These are phyloP conservation scores for Salix viminalis DNA, from an alignment of 345 rosid genomes.

Conservation along the genomic window DNA sequence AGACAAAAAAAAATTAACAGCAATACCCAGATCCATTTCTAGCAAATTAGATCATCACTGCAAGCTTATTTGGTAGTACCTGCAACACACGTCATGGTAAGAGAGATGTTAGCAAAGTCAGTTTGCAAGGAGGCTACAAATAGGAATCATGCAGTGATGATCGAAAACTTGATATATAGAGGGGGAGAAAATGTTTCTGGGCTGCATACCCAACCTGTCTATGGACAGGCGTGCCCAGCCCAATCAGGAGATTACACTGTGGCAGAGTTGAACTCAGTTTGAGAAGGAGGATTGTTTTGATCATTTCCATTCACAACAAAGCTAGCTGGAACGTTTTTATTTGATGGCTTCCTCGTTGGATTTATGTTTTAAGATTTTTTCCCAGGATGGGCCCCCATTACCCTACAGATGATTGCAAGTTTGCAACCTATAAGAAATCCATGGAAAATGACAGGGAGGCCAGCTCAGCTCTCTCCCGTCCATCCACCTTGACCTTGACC, in stretches of 20 bases:
- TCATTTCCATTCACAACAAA: background rate
- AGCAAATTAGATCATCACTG: background rate
- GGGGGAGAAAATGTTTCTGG: background rate
- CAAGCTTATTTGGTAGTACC: constrained; percentile 7
- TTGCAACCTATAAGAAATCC: background rate
- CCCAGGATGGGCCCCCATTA: background rate
- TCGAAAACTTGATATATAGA: background rate
- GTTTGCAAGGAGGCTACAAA: background rate
- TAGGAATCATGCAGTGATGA: background rate
- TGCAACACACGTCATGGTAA: background rate
- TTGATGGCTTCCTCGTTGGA: constrained; percentile 6
- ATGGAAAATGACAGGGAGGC: constrained; percentile 8
- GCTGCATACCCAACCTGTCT: background rate
- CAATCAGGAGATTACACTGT: background rate
- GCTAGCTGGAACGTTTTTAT: background rate
- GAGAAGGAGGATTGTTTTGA: background rate
- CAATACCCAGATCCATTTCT: background rate
- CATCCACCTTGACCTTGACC: constrained; percentile 8
- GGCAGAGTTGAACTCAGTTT: background rate
- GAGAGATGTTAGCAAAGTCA: background rate
- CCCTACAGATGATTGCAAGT: constrained; percentile 2
- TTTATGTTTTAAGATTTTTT: background rate
- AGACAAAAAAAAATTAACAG: background rate
- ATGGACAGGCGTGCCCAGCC: background rate
- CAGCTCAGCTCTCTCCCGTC: constrained; percentile 4